Evolutionary conservation across 2,329 filamentous ascomycete species (phyloP), one percentile per base, ranked within the genome.

Genomic region (Penicillium psychrosexuale): DNA sequence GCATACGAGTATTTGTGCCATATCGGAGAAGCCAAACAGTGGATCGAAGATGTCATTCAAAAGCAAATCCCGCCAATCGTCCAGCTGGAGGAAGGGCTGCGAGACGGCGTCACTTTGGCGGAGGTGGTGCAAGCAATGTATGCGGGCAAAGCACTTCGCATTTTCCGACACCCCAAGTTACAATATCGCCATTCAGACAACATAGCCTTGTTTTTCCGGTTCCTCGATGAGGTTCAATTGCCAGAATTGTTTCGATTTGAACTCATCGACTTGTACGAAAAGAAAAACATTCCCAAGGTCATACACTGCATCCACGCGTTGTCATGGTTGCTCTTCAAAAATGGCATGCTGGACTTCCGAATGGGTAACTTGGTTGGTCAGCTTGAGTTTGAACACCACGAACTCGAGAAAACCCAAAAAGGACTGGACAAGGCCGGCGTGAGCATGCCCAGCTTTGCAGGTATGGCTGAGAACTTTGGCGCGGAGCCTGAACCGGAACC

Each of bases 1-100:
- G 94, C 94, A 7, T 99, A 99, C 70, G 94, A 99, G 72, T 99
- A 99, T 71, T 87, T 99, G 36, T 99, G 94, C 71, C 94, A 99
- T 69, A 97, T 99, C 62, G 94, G 94, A 71, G 94, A 99, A 78
- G 94, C 94, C 22, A 97, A 97, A 71, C 93, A 97, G 74, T 99
- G 94, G 94, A 96, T 99, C 62, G 94, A 99, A 69, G 86, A 95
- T 70, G 85, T 97, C 56, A 90, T 94, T 53, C 85, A 93, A 59
- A 86, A 88, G 61, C 80, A 88, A 48, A 90, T 99, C 36, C 92
- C 94, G 3, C 89, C 93, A 0, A 96, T 97, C 64, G 89, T 99
- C 22, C 87, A 97, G 70, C 78, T 99, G 1, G 94, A 99, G 70
- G 92, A 99, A 73, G 91, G 91, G 13, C 78, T 99, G 39, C 84